Evolutionary conservation across 805 yeast species (phyloP), one percentile per base, ranked within the genome.

Genomic region (Ogataea thermomethanolica): DNA sequence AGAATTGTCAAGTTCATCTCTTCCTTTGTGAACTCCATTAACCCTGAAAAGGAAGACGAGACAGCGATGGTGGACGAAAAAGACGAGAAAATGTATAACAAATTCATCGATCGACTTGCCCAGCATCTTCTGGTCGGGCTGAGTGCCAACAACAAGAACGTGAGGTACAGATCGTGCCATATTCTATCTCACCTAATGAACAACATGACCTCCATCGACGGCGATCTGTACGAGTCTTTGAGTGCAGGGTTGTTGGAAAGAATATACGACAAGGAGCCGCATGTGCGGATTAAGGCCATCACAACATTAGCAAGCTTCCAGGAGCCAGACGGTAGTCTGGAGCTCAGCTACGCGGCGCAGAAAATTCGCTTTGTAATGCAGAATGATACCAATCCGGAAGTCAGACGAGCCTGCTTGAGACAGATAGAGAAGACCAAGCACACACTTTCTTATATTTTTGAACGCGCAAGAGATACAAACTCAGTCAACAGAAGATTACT

Each of bases 311-410:
- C 95, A 0, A 70, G 89, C 42, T 81, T 91, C 50, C 96, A 90
- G 60, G 66, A 63, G 35, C 76, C 73, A 23, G 75, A 71, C 30
- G 73, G 66, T n/a, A 66, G 66, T 0, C 56, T 50, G 11, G 66
- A 59, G 31, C 55, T 67, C 23, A 70, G 71, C 42, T 69, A 69
- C 43, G 78, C 79, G 6, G 69, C 76, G 2, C 65, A 69, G 31
- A 66, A 66, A 29, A 62, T 79, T 25, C 52, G 74, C 37, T 59
- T 59, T n/a, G 71, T 81, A 0, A 67, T 87, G 51, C 82, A 79
- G 53, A 76, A 82, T 54, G 99, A 91, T 62, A 75, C 86, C 2
- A 82, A 83, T 52, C 80, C 96, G 0, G 98, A 93, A 46, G 96
- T 90, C 1, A 73, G 98, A 49, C 71, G 95, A 44, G 89, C 95